Evolutionary conservation across 148 eudicot genomes (phyloP), one percentile per base, ranked within the genome.

Genomic region (Vaccinium macrocarpon): DNA sequence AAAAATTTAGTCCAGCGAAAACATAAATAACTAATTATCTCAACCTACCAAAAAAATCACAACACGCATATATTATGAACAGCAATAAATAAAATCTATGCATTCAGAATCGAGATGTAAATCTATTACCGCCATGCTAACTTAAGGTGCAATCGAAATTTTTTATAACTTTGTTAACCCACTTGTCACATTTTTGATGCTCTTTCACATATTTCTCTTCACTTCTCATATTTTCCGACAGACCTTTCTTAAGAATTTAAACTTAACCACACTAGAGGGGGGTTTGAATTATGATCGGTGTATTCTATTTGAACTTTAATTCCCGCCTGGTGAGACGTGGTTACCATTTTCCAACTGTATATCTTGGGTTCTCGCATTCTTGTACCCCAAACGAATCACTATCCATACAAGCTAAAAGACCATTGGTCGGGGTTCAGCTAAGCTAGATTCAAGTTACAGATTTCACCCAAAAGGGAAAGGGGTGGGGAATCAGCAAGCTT

Each of bases 31-130:
- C 32, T 79, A 64, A 79, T 57, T 56, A 79, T 46, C 25, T 57
- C 35, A 80, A 50, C 35, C 48, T 11, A 71, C 66, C 76, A 82
- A 84, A 42, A 82, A 82, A 76, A 48, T 46, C 51, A 62, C 59
- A 10, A 78, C 23, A 59, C 8, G 8, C 10, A 66, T 5, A 81
- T 8, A 59, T 78, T 52, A 19, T 35, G 16, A 15, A 27, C 7
- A 15, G 48, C 14, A 25, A 52, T 52, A n/a, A 25, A 77, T 13
- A 13, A n/a, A 9, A 21, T 21, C 12, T 14, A n/a, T 2, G 14
- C 51, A 76, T 49, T 21, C n/a, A 42, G n/a, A 74, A 38, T 3
- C 8, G n/a, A 16, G 19, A 9, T 5, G 5, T 14, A 4, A 32
- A 9, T 10, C 16, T 35, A 42, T 62, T 21, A 61, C 53, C 74